Evolutionary conservation across 768 basidiomycete genomes (phyloP), one percentile per base, ranked within the genome.

Genomic region (Boletus rex-veris): DNA sequence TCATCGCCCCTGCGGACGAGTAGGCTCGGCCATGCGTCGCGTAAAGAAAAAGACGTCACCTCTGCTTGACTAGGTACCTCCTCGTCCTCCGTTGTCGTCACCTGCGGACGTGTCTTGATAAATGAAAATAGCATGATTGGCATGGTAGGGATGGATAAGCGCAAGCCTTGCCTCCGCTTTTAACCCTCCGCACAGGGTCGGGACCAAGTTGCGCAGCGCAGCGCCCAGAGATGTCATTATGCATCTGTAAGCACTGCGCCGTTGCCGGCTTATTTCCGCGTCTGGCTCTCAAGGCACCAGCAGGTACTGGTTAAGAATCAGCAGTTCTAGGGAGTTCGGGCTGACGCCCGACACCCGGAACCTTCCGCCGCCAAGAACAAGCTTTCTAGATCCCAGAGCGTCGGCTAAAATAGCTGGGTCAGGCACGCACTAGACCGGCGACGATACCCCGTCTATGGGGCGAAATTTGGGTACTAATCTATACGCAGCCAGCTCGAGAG

Each of bases 61-160:
- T 64, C 58, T 53, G 12, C 52, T 60, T 45, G 57, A 48, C 44
- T 57, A 3, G 49, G 48, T 38, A 19, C 31, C 11, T 2, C 43
- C 14, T 35, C 45, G 1, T 41, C 37, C 18, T 31, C 41, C 18
- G 7, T 10, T 8, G 19, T 19, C 24, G 21, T 37, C 33, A 6
- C 38, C 18, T 43, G 45, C 10, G 50, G 37, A 33, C 1, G 24
- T 16, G 42, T 37, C 3, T 28, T 19, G 6, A 19, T 38, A 12
- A 24, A 41, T 41, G 40, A 12, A 24, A 37, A 3, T 1, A 39
- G 4, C 55, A 64, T 24, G 4, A 4, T 24, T 24, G 21, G 21
- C 4, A 24, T 64, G 50, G 30, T 50, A 10, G 12, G 46, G 43
- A 31, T 38, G 12, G 7, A 37, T 0, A 16, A 19, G 16, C 11